These are phyloP conservation scores for Cokeromyces recurvatus DNA, from an alignment of 371 early-diverging fungal species.

Conservation along the genomic window DNA sequence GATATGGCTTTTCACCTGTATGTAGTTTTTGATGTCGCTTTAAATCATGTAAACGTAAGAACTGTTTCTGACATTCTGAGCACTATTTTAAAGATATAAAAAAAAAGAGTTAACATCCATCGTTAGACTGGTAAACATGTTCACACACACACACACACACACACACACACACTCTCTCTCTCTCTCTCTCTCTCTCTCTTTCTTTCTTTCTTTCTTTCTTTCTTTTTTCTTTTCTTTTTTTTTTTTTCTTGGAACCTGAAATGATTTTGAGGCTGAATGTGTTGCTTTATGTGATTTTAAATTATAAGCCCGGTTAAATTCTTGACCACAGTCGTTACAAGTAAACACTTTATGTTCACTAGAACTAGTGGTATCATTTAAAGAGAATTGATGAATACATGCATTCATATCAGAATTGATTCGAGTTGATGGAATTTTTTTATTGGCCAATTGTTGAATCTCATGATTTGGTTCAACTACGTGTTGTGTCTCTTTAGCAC, in stretches of 20 bases:
- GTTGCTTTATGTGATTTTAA: slow-evolving; percentile 44
- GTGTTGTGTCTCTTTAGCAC: no score
- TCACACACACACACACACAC: no score
- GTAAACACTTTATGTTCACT: slow-evolving; percentile 7
- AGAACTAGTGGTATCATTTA: slow-evolving; percentile 4
- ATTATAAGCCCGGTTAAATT: slow-evolving; percentile 44
- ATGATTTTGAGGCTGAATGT: slow-evolving; percentile 41
- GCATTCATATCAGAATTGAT: no score
- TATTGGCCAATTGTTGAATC: no score
- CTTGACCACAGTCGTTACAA: slow-evolving; percentile 36
- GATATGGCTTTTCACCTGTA: slow-evolving; percentile 70
- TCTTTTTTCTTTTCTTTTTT: no score
- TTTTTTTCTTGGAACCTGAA: no score
- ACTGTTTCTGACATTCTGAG: slow-evolving; percentile 38
- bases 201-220: background rate
- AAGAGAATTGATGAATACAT: slow-evolving; percentile 13
- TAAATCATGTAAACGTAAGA: slow-evolving; percentile 70
- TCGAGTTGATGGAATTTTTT: no score
- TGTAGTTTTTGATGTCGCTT: slow-evolving; percentile 74
- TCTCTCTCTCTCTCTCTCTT: no score
- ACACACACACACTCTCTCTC: no score
- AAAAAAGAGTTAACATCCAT: background rate
- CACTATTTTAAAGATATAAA: slow-evolving; percentile 21
- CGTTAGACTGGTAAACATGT: no score
- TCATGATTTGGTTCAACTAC: no score